Conservation (phyloP, 2,329 filamentous ascomycete genomes). For the Epichloe baconii region DNA sequence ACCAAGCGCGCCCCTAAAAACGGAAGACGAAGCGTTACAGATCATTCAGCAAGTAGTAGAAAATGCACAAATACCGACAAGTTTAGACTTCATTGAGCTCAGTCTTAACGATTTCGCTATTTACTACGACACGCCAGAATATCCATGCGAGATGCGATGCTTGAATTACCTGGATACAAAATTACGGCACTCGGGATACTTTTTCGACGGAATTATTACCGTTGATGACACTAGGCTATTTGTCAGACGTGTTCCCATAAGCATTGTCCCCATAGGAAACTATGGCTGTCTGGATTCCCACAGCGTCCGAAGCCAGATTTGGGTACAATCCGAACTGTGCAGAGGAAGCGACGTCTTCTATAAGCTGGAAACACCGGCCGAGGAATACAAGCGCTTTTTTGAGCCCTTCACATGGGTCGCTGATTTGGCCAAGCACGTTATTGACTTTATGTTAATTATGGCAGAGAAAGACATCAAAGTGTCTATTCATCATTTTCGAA, state of each 20-base stretch:
- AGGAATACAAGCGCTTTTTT: conserved; percentile 50
- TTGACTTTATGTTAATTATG: conserved; percentile 46
- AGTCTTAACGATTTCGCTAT: conserved; percentile 44
- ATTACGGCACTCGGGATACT: conserved; percentile 25
- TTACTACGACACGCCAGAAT: conserved; percentile 29
- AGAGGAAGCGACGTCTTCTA: conserved; percentile 44
- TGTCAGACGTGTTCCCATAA: conserved; percentile 43
- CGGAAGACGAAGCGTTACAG: conserved; percentile 6
- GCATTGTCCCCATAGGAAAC: conserved; percentile 49
- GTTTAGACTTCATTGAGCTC: conserved; percentile 29
- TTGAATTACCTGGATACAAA: conserved; percentile 37
- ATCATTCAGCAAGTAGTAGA: background rate
- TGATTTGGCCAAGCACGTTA: conserved; percentile 55
- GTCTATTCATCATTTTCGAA: conserved; percentile 41
- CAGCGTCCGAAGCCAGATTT: conserved; percentile 42
- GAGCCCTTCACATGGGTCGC: conserved; percentile 57
- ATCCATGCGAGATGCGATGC: conserved; percentile 37
- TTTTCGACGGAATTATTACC: conserved; percentile 48
- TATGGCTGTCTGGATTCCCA: conserved; percentile 40
- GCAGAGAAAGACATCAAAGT: conserved; percentile 23
- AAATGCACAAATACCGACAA: background rate
- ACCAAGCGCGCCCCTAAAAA: background rate
- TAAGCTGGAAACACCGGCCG: conserved; percentile 39
- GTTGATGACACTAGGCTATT: conserved; percentile 30
- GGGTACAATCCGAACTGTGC: conserved; percentile 45